A percentile compares a stretch with the other conserved stretches of the same genome.
Evolutionary conservation across 768 basidiomycete genomes (phyloP).

Genomic region (Cubamyces lactineus): DNA sequence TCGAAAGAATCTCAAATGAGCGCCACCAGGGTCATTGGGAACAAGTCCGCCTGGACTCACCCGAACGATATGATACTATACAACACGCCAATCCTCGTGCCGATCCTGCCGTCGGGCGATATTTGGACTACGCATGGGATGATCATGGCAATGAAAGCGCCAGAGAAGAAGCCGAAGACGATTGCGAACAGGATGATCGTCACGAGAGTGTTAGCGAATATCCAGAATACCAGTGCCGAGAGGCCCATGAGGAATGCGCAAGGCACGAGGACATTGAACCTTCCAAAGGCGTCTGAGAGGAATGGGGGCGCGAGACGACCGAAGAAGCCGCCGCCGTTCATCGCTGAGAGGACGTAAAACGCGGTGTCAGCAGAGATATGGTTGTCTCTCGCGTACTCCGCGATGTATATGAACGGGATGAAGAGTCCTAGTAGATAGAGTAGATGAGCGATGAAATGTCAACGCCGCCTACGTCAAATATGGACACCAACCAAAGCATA

Average conservation of each 20-base stretch:
- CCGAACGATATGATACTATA: slow-evolving; percentile 72
- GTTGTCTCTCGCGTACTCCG: slow-evolving; percentile 55
- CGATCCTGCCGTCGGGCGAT: slow-evolving; percentile 57
- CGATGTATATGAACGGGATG: slow-evolving; percentile 73
- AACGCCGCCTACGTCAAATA: background rate
- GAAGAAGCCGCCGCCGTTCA: slow-evolving; percentile 69
- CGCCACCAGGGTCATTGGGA: too few relatives aligned
- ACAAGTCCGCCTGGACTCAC: slow-evolving; percentile 47
- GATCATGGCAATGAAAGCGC: slow-evolving; percentile 68
- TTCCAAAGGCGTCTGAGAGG: slow-evolving; percentile 67
- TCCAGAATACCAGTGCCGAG: slow-evolving; percentile 60
- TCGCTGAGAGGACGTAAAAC: slow-evolving; percentile 61
- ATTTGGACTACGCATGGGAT: slow-evolving; percentile 76
- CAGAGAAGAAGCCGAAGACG: slow-evolving; percentile 65
- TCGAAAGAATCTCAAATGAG: background rate
- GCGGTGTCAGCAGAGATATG: slow-evolving; percentile 42
- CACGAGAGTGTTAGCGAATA: slow-evolving; percentile 44
- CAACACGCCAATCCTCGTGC: slow-evolving; percentile 63
- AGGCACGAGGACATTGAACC: slow-evolving; percentile 68
- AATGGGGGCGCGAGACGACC: slow-evolving; percentile 69
- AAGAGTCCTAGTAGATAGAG: slow-evolving; percentile 54
- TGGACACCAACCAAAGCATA: slow-evolving; percentile 54
- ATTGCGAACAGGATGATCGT: slow-evolving; percentile 54
- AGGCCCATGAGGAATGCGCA: slow-evolving; percentile 67
- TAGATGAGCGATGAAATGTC: background rate